Evolutionary conservation across 495 filamentous ascomycete genomes (phyloP).

Genomic region (Staphylotrichum longicolle): DNA sequence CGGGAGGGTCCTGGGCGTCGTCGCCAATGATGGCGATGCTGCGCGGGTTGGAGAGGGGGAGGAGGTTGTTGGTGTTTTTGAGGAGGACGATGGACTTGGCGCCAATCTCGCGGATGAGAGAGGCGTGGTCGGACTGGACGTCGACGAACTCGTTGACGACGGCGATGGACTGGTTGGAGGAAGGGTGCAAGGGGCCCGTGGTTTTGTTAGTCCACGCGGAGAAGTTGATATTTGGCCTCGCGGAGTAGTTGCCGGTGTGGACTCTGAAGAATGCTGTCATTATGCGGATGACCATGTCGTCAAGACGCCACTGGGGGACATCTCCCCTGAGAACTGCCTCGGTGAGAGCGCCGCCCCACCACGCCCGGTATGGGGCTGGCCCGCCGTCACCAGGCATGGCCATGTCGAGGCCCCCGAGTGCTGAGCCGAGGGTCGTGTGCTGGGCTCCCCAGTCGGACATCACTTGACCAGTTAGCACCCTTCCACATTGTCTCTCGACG

Average conservation of each 20-base stretch:
- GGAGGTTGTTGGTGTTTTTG: slow-evolving; percentile 3
- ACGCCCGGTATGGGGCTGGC: not conserved
- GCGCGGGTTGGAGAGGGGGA: not conserved
- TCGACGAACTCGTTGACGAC: slow-evolving; percentile 6
- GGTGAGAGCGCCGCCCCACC: slow-evolving; percentile 5
- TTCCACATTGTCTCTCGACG: not conserved
- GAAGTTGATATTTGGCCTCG: slow-evolving; percentile 2
- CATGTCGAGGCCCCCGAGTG: slow-evolving; percentile 7
- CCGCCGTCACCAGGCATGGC: slow-evolving; percentile 9
- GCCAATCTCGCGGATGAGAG: not conserved
- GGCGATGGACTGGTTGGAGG: slow-evolving; percentile 10
- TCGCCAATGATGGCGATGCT: slow-evolving; percentile 5
- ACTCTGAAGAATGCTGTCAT: slow-evolving; percentile 6
- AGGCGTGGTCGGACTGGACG: slow-evolving; percentile 8
- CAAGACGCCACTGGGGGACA: not conserved
- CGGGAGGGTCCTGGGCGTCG: not conserved
- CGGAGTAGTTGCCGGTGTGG: slow-evolving; percentile 5
- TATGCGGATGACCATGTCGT: slow-evolving; percentile 10
- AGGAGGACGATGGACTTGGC: slow-evolving; percentile 9
- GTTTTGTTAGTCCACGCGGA: not conserved
- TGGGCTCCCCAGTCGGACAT: slow-evolving; percentile 8
- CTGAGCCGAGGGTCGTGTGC: slow-evolving; percentile 2
- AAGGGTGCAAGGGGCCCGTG: slow-evolving; percentile 3
- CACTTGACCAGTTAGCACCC: not conserved
- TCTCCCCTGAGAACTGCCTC: slow-evolving; percentile 3